A percentile compares a stretch with the other conserved stretches of the same genome.
These are phyloP conservation scores for Rickenella mellea DNA, from an alignment of 768 basidiomycete genomes.

Conservation along the genomic window DNA sequence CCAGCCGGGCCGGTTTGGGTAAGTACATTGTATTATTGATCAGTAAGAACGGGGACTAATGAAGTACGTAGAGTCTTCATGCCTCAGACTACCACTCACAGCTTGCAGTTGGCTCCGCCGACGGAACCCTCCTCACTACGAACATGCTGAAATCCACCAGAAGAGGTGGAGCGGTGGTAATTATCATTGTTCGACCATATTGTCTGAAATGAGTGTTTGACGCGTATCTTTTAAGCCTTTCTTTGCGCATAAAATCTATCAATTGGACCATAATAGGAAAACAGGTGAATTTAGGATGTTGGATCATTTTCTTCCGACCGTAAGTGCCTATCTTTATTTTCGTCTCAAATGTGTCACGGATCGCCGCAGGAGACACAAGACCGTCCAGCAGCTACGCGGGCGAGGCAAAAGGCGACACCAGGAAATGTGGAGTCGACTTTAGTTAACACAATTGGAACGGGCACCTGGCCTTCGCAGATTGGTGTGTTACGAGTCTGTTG, in stretches of 20 bases:
- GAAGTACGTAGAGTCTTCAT: constrained; percentile 43
- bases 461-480: constrained; percentile 74
- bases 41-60: background rate
- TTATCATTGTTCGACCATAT: constrained; percentile 16
- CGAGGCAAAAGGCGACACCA: constrained; percentile 25
- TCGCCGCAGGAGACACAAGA: constrained; percentile 45
- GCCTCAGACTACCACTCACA: constrained; percentile 85
- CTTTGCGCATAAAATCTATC: constrained; percentile 71
- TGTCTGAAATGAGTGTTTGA: background rate
- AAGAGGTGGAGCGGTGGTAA: constrained; percentile 62
- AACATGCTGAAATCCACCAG: constrained; percentile 61
- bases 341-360: constrained; percentile 1
- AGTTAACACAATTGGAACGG: constrained; percentile 31
- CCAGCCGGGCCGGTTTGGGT: constrained; percentile 83
- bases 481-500: constrained; percentile 72
- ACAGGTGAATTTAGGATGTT: constrained; percentile 76
- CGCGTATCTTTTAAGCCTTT: constrained; percentile 43
- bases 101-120: constrained; percentile 71
- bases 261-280: constrained; percentile 78
- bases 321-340: constrained; percentile 13
- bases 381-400: constrained; percentile 28
- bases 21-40: constrained; percentile 14
- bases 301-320: constrained; percentile 78
- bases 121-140: constrained; percentile 72
- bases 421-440: constrained; percentile 20